Base-by-base conservation (phyloP, 2,329 filamentous ascomycete species). In the Pseudogymnoascus sp. region DNA sequence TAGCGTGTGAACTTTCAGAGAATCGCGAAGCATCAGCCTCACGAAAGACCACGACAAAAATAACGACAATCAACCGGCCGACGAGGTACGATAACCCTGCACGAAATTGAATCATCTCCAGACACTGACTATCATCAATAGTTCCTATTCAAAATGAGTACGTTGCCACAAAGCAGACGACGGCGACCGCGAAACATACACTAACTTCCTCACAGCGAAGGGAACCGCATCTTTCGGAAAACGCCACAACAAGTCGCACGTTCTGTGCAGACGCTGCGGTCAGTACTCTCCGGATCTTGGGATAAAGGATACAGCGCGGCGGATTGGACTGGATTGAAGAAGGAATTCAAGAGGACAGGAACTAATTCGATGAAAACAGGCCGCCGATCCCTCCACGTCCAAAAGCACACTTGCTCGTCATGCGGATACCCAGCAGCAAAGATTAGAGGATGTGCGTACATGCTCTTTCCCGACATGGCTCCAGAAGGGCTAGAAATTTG, bases 351-450 rank as follows among this genome's bases (percentile, higher is more conserved):
- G 38, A 42, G 59, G 23, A 38, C 38, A 38, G 59, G 59, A 61
- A 42, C 59, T 61, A 42, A 61, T 61, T 61, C 59, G 59, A 42
- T 61, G 59, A 61, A 26, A 63, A 42, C 75, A 96, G 92, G 93
- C 82, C 89, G 90, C 79, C 93, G 95, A 79, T 96, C 95, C 76
- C 88, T 97, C 82, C 95, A 99, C 89, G 88, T 97, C 83, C 95
- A 99, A 86, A 99, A 99, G 90, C 89, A 96, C 82, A 96, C 92
- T 78, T 99, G 95, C 85, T 80, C 93, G 74, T 83, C 83, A 71
- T 99, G 95, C 86, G 95, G 93, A 79, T 99, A 97, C 84, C 95
- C 95, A 78, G 83, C 92, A 78, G 95, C 95, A 80, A 96, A 96
- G 88, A 93, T 85, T 81, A 88, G 95, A 80, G 96, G 96, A 88